Evolutionary conservation across 2,329 filamentous ascomycete species (phyloP), one percentile per base, ranked within the genome.

Genomic region (Pseudopithomyces chartarum): DNA sequence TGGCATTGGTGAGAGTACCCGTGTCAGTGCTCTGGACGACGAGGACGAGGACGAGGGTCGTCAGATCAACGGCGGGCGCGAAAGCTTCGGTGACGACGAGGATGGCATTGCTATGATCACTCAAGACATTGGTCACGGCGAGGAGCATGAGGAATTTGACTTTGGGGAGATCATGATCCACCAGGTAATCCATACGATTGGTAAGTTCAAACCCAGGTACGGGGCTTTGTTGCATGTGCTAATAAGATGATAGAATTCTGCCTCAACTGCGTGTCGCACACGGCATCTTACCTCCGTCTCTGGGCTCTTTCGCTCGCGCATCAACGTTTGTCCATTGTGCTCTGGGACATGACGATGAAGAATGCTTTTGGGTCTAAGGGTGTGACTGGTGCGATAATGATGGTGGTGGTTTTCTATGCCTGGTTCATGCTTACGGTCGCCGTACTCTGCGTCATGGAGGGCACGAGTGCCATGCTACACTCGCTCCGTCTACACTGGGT

Each of bases 131-230:
- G 81, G 74, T 11, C 78, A 77, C 34, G 85, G 87, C 42, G 91
- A 91, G 47, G 93, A 93, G 66, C 91, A 97, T 67, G 93, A 95
- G 70, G 95, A 99, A 73, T 99, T 99, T 75, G 95, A 99, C 68
- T 99, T 99, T 75, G 87, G 90, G 58, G 95, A 99, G 76, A 86
- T 92, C 62, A 97, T 99, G 92, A 99, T 99, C 73, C 95, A 99
- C 79, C 95, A 99, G 78, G 87, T 97, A 74, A 99, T 99, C 72
- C 96, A 98, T 81, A 98, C 94, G 17, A 98, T 98, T 71, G 92
- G 91, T 94, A 87, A 78, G 89, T 79, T 65, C 48, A 22, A 5
- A 2, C n/a, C 57, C 17, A 36, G 34, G 32, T 26, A 19, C 38
- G 26, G 26, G 8, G 8, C n/a, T 13, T 15, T 15, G 49, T 12